Conservation (phyloP, 1,139 yeast genomes). For the Pichia sp. region DNA sequence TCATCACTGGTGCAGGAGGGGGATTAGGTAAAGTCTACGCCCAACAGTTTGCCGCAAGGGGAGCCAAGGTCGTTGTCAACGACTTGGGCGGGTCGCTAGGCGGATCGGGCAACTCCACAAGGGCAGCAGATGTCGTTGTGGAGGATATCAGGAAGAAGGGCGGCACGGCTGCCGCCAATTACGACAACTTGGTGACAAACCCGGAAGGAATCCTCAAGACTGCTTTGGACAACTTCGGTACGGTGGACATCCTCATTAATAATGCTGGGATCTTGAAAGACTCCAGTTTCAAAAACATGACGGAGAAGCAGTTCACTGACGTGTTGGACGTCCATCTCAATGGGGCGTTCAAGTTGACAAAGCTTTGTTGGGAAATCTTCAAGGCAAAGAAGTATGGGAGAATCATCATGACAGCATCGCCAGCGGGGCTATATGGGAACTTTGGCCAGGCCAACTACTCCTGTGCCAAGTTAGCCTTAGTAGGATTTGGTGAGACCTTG, state of each 20-base stretch:
- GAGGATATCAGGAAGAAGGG: conserved; percentile 73
- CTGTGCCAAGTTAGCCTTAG: conserved; percentile 86
- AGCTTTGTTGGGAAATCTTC: conserved; percentile 92
- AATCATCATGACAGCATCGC: conserved; percentile 87
- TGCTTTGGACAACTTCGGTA: conserved; percentile 82
- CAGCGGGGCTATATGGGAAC: conserved; percentile 95
- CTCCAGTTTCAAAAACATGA: conserved; percentile 75
- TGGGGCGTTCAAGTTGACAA: conserved; percentile 82
- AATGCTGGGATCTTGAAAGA: conserved; percentile 93
- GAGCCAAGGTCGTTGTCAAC: conserved; percentile 90
- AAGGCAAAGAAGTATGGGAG: conserved; percentile 84
- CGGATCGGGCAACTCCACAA: conserved; percentile 58
- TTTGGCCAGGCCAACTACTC: conserved; percentile 97
- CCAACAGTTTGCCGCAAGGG: conserved; percentile 78
- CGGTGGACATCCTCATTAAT: conserved; percentile 84
- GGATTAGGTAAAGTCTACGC: conserved; percentile 92
- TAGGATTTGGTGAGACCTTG: conserved; percentile 89
- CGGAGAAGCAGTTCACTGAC: conserved; percentile 70
- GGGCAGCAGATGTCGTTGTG: conserved; percentile 87
- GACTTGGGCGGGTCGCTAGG: conserved; percentile 83
- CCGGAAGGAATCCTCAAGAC: conserved; percentile 85
- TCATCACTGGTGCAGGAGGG: conserved; percentile 97
- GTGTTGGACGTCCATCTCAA: conserved; percentile 84
- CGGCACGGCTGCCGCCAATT: conserved; percentile 89
- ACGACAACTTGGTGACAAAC: conserved; percentile 78